Evolutionary conservation across 129 eudicot species (phyloP).

Genomic region (Flaveria bidentis): DNA sequence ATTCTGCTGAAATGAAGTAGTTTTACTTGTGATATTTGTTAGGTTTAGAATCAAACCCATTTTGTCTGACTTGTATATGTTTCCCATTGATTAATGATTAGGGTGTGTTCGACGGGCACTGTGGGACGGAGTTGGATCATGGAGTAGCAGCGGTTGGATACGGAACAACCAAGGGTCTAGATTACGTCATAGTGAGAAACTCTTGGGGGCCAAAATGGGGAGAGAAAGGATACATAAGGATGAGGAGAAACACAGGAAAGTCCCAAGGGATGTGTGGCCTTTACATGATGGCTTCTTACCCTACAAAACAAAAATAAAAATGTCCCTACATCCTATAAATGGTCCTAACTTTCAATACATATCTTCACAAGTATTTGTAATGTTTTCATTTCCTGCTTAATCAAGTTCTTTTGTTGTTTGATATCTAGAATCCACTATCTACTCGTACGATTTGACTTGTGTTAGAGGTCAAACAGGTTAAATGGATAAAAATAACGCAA

Average conservation of each 20-base stretch:
- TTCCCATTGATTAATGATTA: slow-evolving; percentile 36
- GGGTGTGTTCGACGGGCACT: slow-evolving; percentile 85
- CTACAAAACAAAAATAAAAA: slow-evolving; percentile 54
- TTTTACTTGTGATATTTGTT: background rate
- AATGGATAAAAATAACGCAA: background rate
- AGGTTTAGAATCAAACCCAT: background rate
- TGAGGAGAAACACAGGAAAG: slow-evolving; percentile 74
- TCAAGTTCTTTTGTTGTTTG: background rate
- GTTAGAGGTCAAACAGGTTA: background rate
- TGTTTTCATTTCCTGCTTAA: slow-evolving; percentile 2
- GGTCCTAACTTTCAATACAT: slow-evolving; percentile 16
- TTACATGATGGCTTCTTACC: slow-evolving; percentile 86
- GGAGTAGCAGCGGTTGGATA: slow-evolving; percentile 89
- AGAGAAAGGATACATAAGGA: slow-evolving; percentile 83
- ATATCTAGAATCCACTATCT: background rate
- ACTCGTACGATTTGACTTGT: background rate
- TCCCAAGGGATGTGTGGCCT: slow-evolving; percentile 75
- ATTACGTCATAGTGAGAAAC: slow-evolving; percentile 65
- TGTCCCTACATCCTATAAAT: slow-evolving; percentile 8
- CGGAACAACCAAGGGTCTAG: slow-evolving; percentile 58
- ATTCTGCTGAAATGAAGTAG: background rate
- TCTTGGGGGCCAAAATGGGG: slow-evolving; percentile 93
- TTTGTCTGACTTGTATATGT: background rate
- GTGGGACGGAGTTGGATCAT: slow-evolving; percentile 76
- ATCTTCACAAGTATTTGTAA: slow-evolving; percentile 3